Evolutionary conservation across 2,329 filamentous ascomycete genomes (phyloP).

Genomic region (Fusarium verrucosum): DNA sequence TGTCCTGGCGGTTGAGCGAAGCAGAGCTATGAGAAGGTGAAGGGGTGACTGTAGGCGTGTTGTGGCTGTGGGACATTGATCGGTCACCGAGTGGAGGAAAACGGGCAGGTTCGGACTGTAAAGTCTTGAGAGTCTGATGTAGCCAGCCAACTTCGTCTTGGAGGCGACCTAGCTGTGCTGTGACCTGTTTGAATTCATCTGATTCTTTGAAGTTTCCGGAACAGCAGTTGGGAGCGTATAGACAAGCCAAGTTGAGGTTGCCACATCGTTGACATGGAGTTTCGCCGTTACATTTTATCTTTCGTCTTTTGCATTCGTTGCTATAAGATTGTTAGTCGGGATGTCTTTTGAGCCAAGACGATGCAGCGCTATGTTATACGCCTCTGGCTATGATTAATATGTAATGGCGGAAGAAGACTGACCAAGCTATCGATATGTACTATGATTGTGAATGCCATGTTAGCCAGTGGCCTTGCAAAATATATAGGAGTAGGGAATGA

Average conservation of each 20-base stretch:
- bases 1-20: slow-evolving; percentile 53
- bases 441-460: slow-evolving; percentile 40
- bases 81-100: slow-evolving; percentile 57
- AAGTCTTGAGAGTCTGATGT: slow-evolving; percentile 73
- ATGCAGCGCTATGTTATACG: not conserved
- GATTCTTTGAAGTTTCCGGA: slow-evolving; percentile 89
- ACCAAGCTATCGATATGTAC: slow-evolving; percentile 72
- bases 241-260: slow-evolving; percentile 71
- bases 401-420: slow-evolving; percentile 43
- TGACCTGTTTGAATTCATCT: slow-evolving; percentile 87
- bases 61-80: slow-evolving; percentile 49
- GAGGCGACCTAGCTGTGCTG: slow-evolving; percentile 74
- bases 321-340: slow-evolving; percentile 50
- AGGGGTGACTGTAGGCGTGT: slow-evolving; percentile 50
- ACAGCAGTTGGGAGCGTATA: slow-evolving; percentile 74
- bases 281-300: slow-evolving; percentile 79
- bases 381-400: not conserved
- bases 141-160: slow-evolving; percentile 87
- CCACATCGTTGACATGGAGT: slow-evolving; percentile 73
- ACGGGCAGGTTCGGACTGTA: slow-evolving; percentile 66
- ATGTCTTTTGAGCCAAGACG: not conserved
- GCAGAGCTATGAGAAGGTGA: slow-evolving; percentile 55
- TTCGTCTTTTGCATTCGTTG: slow-evolving; percentile 79
- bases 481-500: not conserved
- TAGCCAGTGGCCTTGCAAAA: slow-evolving; percentile 20